Evolutionary conservation across 1,284 basidiomycete genomes (phyloP).

Genomic region (Anthracocystis panici-leucophaei): DNA sequence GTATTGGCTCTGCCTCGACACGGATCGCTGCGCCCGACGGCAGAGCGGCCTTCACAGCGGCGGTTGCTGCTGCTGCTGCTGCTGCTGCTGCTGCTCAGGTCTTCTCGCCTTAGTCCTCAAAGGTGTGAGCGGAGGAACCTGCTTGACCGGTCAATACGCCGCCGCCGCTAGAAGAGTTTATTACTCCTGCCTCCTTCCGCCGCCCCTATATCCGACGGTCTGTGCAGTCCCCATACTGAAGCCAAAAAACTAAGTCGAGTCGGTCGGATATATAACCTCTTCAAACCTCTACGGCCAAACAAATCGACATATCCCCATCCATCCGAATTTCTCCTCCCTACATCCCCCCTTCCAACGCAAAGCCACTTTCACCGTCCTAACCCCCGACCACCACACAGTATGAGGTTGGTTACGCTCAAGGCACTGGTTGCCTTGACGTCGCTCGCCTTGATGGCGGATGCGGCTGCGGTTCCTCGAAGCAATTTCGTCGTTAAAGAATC

Average conservation of each 20-base stretch:
- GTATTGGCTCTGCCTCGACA: neutral
- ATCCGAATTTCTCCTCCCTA: conserved; percentile 1
- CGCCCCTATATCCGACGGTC: neutral
- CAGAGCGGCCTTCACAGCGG: neutral
- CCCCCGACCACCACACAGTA: conserved; percentile 5
- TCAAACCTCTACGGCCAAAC: conserved; percentile 2
- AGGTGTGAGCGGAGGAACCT: too few species aligned
- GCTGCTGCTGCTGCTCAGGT: too few species aligned
- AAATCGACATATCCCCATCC: conserved; percentile 26
- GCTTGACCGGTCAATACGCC: too few species aligned
- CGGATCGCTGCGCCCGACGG: neutral
- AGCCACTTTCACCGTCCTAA: neutral
- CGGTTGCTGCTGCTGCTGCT: too few species aligned
- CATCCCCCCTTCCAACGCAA: neutral
- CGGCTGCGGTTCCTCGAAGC: conserved; percentile 26
- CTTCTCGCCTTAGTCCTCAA: too few species aligned
- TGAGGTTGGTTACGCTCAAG: conserved; percentile 41
- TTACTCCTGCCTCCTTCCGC: neutral
- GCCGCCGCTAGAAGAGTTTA: too few species aligned
- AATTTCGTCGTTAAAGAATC: conserved; percentile 46
- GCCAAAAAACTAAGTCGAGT: neutral
- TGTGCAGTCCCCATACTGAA: neutral
- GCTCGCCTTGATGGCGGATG: conserved; percentile 45
- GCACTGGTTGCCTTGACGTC: conserved; percentile 47
- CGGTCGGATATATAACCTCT: conserved; percentile 10